These are phyloP conservation scores for Blastobotrys petasosporus DNA, from an alignment of 1,139 yeast genomes.

Conservation along the genomic window DNA sequence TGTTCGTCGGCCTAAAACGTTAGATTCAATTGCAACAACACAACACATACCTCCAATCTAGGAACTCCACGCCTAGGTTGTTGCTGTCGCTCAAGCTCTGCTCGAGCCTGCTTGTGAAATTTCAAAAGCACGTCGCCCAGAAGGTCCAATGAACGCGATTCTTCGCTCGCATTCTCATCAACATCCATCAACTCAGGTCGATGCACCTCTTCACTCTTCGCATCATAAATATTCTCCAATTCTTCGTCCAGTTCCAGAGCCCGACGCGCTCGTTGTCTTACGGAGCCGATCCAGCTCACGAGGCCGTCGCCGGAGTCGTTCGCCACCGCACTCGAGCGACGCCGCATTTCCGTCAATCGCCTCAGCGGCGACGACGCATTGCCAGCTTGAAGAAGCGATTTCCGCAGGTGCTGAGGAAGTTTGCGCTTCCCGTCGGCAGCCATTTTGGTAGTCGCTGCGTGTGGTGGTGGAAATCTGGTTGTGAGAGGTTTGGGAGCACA, in stretches of 20 bases:
- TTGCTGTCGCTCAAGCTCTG: no score
- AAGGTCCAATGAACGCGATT: slow-evolving; percentile 35
- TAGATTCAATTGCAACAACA: slow-evolving; percentile 13
- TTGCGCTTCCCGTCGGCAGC: not conserved
- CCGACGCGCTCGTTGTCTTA: slow-evolving; percentile 40
- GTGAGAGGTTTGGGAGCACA: not conserved
- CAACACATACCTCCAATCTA: no score
- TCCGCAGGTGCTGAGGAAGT: not conserved
- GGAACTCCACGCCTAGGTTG: no score
- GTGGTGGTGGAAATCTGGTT: no score
- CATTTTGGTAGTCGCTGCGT: no score
- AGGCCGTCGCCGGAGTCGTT: slow-evolving; percentile 34
- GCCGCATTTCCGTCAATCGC: slow-evolving; percentile 6
- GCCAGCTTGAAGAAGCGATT: not conserved
- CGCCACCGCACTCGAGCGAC: not conserved
- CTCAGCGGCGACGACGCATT: slow-evolving; percentile 11
- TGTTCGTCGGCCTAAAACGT: slow-evolving; percentile 1
- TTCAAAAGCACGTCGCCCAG: slow-evolving; percentile 33
- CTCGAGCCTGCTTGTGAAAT: slow-evolving; percentile 16
- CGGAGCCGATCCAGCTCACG: slow-evolving; percentile 48
- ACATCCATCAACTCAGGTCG: slow-evolving; percentile 32
- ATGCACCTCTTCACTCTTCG: slow-evolving; percentile 32
- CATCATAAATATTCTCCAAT: slow-evolving; percentile 37
- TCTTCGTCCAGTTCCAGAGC: slow-evolving; percentile 25
- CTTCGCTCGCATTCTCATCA: slow-evolving; percentile 26